Base-by-base conservation (phyloP, 2,329 filamentous ascomycete genomes). In the Niveomyces coronatus region DNA sequence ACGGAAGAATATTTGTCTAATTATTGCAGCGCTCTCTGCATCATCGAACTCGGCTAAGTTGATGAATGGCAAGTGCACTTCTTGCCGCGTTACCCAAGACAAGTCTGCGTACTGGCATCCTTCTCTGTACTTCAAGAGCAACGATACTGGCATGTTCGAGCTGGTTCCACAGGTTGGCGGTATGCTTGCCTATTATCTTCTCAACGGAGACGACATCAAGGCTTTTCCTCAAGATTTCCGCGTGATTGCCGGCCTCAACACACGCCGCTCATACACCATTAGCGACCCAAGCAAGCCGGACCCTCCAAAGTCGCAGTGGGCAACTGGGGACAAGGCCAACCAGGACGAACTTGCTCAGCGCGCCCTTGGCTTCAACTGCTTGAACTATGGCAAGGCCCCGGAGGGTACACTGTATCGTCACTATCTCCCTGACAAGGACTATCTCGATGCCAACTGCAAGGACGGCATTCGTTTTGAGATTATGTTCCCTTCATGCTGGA, bases 311-410 rank as follows among this genome's bases (percentile, higher is more conserved):
- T 86, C 84, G 10, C 46, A 60, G 17, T 95, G 88, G 88, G 60
- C 60, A 17, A 54, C 60, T 2, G 63, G 76, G 5, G 74, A 80
- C 43, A 71, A 74, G 51, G 82, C 79, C 9, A 60, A 54, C 32
- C 87, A 94, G 64, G 58, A 61, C 13, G 74, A 79, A 37, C 72
- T 95, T 26, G 65, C 64, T 35, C 82, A 94, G 65, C 86, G 88
- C 44, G 85, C 88, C 9, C 51, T 95, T 19, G 89, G 91, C 4
- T 94, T 94, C 74, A 96, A 96, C 69, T 96, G 91, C 62, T 64
- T 98, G 44, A 80, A 96, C 73, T 95, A 95, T 55, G 52, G 50
- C 22, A 65, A 60, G 17, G 50, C 59, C 0, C 66, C 82, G 3
- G 87, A 94, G 58, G 70, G 72, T 2, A 82, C 87, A 11, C 71